Evolutionary conservation across 2,329 filamentous ascomycete species (phyloP).

Genomic region (Metarhizium brunneum): DNA sequence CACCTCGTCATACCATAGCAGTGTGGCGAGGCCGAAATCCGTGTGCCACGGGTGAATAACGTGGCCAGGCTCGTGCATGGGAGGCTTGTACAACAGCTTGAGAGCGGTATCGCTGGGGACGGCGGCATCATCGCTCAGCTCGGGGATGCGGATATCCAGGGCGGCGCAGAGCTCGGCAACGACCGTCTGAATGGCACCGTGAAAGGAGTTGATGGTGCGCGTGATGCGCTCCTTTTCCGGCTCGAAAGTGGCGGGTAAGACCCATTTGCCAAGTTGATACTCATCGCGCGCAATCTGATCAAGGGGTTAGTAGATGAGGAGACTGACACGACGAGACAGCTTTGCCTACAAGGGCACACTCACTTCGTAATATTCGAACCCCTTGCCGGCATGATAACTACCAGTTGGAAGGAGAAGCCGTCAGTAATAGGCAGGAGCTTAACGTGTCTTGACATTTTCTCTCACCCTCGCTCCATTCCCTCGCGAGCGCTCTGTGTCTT

Average conservation of each 20-base stretch:
- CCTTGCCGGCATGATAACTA: not conserved
- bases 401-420: not conserved
- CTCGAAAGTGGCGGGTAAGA: not conserved
- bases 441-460: not conserved
- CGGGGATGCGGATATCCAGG: not conserved
- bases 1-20: not conserved
- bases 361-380: not conserved
- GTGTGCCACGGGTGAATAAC: not conserved
- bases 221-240: not conserved
- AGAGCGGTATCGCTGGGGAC: not conserved
- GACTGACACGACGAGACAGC: not conserved
- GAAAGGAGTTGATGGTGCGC: not conserved
- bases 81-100: not conserved
- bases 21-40: not conserved
- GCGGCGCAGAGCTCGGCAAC: not conserved
- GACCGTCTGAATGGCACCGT: not conserved
- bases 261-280: not conserved
- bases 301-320: not conserved
- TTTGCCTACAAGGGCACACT: not conserved
- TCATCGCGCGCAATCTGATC: not conserved
- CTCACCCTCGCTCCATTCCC: not conserved
- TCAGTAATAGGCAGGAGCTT: not conserved
- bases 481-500: not conserved
- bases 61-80: not conserved
- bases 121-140: not conserved